Conservation (phyloP, 2,329 filamentous ascomycete genomes). For the Akanthomyces muscarius region DNA sequence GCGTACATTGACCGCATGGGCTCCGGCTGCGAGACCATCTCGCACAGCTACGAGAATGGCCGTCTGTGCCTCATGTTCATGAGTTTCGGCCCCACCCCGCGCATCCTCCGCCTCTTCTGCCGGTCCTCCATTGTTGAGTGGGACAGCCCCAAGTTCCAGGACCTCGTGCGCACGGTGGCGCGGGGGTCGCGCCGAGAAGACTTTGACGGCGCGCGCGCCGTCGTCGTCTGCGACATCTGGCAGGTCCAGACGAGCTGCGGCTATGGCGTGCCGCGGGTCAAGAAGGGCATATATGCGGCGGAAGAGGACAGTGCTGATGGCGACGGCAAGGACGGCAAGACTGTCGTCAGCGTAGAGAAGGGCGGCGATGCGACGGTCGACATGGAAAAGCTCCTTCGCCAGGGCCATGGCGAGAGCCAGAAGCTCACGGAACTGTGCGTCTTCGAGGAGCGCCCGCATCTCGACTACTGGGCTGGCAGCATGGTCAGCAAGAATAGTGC, state of each 20-base stretch:
- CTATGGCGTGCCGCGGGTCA: conserved; percentile 57
- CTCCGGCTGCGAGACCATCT: conserved; percentile 71
- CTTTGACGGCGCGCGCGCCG: conserved; percentile 51
- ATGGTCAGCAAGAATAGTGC: conserved; percentile 47
- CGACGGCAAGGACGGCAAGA: conserved; percentile 17
- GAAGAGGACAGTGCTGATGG: conserved; percentile 21
- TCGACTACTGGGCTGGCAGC: conserved; percentile 49
- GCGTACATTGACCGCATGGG: conserved; percentile 73
- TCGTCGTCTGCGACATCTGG: conserved; percentile 59
- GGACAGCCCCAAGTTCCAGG: conserved; percentile 46
- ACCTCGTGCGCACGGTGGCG: conserved; percentile 42
- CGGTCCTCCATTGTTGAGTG: conserved; percentile 56
- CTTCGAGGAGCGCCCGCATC: conserved; percentile 52
- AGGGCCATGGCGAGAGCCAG: conserved; percentile 22
- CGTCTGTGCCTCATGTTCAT: conserved; percentile 72
- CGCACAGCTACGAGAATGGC: conserved; percentile 72
- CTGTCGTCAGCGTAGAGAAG: not conserved
- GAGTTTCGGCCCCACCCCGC: conserved; percentile 55
- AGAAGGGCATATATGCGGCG: conserved; percentile 34
- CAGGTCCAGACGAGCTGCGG: conserved; percentile 66
- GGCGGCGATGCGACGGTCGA: conserved; percentile 11
- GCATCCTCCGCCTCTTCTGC: conserved; percentile 64
- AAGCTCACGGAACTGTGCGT: conserved; percentile 35
- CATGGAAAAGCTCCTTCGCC: conserved; percentile 25
- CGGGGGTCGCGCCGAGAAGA: conserved; percentile 30